Evolutionary conservation across 495 filamentous ascomycete genomes (phyloP).

Genomic region (Xylaria bambusicola): DNA sequence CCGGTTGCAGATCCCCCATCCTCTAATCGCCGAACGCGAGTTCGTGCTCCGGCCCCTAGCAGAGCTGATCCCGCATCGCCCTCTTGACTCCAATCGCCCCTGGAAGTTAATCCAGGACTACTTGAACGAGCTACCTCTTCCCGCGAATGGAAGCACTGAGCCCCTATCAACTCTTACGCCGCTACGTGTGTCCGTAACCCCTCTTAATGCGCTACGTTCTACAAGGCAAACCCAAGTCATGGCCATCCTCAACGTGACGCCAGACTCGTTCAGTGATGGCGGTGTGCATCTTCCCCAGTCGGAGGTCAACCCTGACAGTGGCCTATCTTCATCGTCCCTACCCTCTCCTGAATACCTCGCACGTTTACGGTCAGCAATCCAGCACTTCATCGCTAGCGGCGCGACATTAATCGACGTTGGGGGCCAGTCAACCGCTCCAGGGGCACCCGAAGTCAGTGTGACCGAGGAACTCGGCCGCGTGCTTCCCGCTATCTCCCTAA

Average conservation of each 20-base stretch:
- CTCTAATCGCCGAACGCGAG: slow-evolving; percentile 83
- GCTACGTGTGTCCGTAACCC: slow-evolving; percentile 57
- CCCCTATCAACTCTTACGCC: slow-evolving; percentile 71
- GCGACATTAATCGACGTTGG: slow-evolving; percentile 89
- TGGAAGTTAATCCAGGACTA: slow-evolving; percentile 58
- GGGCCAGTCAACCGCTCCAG: slow-evolving; percentile 87
- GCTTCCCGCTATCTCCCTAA: slow-evolving; percentile 71
- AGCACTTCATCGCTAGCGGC: slow-evolving; percentile 61
- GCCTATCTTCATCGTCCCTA: not conserved
- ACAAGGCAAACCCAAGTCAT: slow-evolving; percentile 76
- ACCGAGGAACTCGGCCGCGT: slow-evolving; percentile 78
- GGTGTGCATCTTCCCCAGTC: slow-evolving; percentile 61
- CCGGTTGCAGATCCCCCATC: slow-evolving; percentile 81
- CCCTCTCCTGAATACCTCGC: slow-evolving; percentile 38
- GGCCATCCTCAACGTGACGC: slow-evolving; percentile 94
- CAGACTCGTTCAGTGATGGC: slow-evolving; percentile 96
- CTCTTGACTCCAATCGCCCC: slow-evolving; percentile 48
- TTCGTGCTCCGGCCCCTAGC: slow-evolving; percentile 89
- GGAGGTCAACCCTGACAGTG: not conserved
- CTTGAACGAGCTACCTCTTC: slow-evolving; percentile 63
- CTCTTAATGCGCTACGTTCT: slow-evolving; percentile 64
- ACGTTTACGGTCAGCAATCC: slow-evolving; percentile 45
- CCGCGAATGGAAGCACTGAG: slow-evolving; percentile 19
- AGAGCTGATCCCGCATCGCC: slow-evolving; percentile 71
- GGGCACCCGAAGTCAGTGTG: slow-evolving; percentile 61